Base-by-base conservation (phyloP, 2,329 filamentous ascomycete genomes). In the Sporothrix schenckii region DNA sequence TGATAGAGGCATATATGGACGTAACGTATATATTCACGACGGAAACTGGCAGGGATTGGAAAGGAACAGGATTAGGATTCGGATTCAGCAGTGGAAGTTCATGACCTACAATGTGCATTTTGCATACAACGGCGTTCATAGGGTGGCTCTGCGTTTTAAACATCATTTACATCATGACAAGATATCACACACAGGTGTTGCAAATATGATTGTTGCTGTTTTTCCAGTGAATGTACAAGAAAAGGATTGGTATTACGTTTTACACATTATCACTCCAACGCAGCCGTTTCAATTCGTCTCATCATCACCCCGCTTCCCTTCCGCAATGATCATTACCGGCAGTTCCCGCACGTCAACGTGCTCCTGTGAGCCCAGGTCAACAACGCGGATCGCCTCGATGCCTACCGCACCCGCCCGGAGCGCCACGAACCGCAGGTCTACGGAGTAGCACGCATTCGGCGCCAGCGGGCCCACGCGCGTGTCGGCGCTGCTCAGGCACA, bases 341-440 rank as follows among this genome's bases (percentile, higher is more conserved):
- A 95, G 77, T 72, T 94, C 90, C 72, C 87, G 85, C 69, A 94
- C 88, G 78, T 94, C 91, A 3, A 92, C 89, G 76, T 91, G 90
- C 80, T 94, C 91, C 76, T 92, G 89, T 47, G 87, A 91, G 27
- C 83, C 87, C 72, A 94, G 77, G 78, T 95, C 92, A 3, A 94
- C 84, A 1, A 94, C 87, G 66, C 91, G 83, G 24, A 94, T 83
- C 2, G 89, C 89, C 75, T 94, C 92, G 2, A 94, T 79, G n/a
- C 85, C 84, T 41, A 92, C 83, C 44, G 92, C 84, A 0, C 92
- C 92, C 63, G 86, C 83, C 68, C 82, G 81, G 68, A 93, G 80
- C 4, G 91, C 89, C 68, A 93, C 81, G 74, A 94, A 93, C 74
- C 87, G 87, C 74, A 94, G 78, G 77, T 92, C 90, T 0, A 88